These are phyloP conservation scores for Ophiocordyceps sinensis DNA, from an alignment of 2,329 filamentous ascomycete species.

Conservation along the genomic window DNA sequence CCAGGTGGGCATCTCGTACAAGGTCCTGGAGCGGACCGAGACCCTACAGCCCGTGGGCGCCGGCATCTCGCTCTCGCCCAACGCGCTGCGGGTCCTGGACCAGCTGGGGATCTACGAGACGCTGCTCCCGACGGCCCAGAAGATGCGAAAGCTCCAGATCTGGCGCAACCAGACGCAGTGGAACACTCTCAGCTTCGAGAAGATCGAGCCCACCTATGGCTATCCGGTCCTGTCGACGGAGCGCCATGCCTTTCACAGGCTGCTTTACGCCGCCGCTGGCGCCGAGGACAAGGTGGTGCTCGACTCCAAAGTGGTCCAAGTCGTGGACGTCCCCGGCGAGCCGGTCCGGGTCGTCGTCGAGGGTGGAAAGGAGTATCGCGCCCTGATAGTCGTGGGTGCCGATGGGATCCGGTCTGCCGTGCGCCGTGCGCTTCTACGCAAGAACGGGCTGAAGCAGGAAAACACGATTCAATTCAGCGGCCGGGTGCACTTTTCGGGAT, in stretches of 20 bases:
- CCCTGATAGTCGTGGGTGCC: slow-evolving; percentile 5
- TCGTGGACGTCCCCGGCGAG: slow-evolving; percentile 4
- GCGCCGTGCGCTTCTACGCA: slow-evolving; percentile 3
- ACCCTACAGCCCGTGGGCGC: slow-evolving; percentile 5
- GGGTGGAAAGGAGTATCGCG: slow-evolving; percentile 2
- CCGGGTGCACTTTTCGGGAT: slow-evolving; percentile 7
- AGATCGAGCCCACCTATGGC: slow-evolving; percentile 3
- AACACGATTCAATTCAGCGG: slow-evolving; percentile 8
- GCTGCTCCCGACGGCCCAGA: slow-evolving; percentile 2
- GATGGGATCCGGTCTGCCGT: slow-evolving; percentile 7
- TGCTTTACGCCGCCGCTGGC: slow-evolving; percentile 5
- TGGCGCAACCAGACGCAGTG: slow-evolving; percentile 6
- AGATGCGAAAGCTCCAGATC: slow-evolving; percentile 5
- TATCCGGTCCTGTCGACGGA: slow-evolving; percentile 6
- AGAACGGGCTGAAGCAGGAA: slow-evolving; percentile 1
- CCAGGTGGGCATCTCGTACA: slow-evolving; percentile 6
- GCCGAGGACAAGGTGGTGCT: slow-evolving; percentile 2
- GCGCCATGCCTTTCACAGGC: slow-evolving; percentile 6
- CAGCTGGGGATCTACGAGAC: slow-evolving; percentile 7
- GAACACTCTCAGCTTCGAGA: slow-evolving; percentile 3
- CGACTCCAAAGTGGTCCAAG: slow-evolving; percentile 4
- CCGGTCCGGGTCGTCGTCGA: slow-evolving; percentile 4
- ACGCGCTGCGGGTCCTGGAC: slow-evolving; percentile 6
- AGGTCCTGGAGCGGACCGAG: slow-evolving; percentile 6
- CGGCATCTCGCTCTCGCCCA: slow-evolving; percentile 8